These are phyloP conservation scores for Cornus controversa DNA, from an alignment of 148 eudicot genomes.

Conservation along the genomic window DNA sequence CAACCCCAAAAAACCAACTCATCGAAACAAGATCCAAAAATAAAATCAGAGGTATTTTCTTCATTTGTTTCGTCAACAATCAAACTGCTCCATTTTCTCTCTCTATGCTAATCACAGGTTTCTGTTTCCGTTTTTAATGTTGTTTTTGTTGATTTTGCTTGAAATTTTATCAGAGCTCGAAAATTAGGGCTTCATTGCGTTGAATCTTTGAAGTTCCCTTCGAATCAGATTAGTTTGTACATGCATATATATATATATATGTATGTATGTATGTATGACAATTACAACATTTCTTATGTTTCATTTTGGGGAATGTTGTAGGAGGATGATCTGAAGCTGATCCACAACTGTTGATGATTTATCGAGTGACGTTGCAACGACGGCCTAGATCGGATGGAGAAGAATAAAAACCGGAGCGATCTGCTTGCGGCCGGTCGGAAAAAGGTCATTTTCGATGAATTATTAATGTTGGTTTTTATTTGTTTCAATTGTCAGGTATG, in stretches of 20 bases:
- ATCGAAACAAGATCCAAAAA: neutral
- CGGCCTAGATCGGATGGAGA: conserved; percentile 55
- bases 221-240: too few relatives aligned
- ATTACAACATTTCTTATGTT: neutral
- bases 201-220: too few relatives aligned
- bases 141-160: too few relatives aligned
- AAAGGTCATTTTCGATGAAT: conserved; percentile 40
- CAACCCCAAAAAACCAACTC: neutral
- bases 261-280: neutral
- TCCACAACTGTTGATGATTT: neutral
- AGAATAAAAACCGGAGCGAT: conserved; percentile 79
- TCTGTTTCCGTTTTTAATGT: neutral
- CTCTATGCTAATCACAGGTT: neutral
- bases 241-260: neutral
- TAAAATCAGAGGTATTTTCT: neutral
- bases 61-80: neutral
- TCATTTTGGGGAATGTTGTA: neutral
- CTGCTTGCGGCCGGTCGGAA: conserved; percentile 96
- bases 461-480: neutral
- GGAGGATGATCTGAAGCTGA: conserved; percentile 11
- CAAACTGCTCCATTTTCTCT: neutral
- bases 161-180: neutral
- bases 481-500: neutral
- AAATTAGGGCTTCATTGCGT: neutral
- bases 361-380: neutral